Evolutionary conservation across 2,329 filamentous ascomycete genomes (phyloP).

Genomic region (Ilyonectria sp.): DNA sequence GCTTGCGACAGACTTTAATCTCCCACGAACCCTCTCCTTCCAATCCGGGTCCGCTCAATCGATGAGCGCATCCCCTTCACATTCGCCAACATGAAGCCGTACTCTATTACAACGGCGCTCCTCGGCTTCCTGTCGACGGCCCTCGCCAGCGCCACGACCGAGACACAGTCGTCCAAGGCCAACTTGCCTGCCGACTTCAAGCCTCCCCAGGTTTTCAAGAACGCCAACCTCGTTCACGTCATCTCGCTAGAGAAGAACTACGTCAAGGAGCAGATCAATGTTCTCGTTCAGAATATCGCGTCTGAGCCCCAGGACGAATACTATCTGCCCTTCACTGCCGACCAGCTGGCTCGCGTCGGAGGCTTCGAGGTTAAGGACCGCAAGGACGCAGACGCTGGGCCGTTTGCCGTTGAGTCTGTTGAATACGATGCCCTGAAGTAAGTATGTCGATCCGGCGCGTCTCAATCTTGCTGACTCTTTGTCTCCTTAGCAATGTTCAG

Average conservation of each 20-base stretch:
- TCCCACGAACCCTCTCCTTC: conserved; percentile 31
- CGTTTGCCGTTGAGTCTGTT: conserved; percentile 79
- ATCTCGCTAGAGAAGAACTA: conserved; percentile 96
- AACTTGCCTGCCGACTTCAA: conserved; percentile 78
- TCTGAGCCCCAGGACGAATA: conserved; percentile 87
- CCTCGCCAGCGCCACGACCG: conserved; percentile 56
- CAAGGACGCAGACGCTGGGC: conserved; percentile 78
- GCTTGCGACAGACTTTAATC: conserved; percentile 33
- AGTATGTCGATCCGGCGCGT: conserved; percentile 38
- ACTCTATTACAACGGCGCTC: conserved; percentile 69
- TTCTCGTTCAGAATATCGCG: conserved; percentile 92
- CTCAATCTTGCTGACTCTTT: conserved; percentile 32
- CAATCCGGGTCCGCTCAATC: conserved; percentile 49
- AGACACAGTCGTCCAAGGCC: conserved; percentile 69
- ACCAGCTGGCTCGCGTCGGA: conserved; percentile 83
- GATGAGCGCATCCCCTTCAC: conserved; percentile 51
- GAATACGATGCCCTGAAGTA: conserved; percentile 75
- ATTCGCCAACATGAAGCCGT: conserved; percentile 58
- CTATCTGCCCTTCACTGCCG: conserved; percentile 87
- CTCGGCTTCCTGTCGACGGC: conserved; percentile 69
- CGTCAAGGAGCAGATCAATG: conserved; percentile 90
- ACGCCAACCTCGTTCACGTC: conserved; percentile 90
- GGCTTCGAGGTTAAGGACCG: conserved; percentile 94
- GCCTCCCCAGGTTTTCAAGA: conserved; percentile 93
- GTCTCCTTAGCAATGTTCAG: conserved; percentile 74